phyloP scores from a whole-genome alignment of 1,139 yeast species.

The Taphrina flavorubra region DNA sequence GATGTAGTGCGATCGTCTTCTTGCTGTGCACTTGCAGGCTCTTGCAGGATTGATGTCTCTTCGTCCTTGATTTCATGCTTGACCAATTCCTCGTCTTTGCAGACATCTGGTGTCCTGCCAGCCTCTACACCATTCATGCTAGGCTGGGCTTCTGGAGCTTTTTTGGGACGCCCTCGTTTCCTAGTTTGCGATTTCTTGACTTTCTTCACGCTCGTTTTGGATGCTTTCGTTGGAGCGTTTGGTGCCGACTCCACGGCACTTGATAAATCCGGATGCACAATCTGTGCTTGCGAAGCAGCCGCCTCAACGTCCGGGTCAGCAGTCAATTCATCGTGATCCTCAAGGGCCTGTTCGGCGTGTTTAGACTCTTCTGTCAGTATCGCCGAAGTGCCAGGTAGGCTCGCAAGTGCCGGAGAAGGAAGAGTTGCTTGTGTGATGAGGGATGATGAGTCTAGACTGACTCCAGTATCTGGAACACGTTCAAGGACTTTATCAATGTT shows the following conservation, averaged over 20 bases:
- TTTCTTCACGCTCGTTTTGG: not conserved
- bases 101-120: no score
- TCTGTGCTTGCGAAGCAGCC: not conserved
- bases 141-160: not conserved
- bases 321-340: slow-evolving; percentile 5
- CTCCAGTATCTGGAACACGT: not conserved
- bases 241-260: not conserved
- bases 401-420: not conserved
- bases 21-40: not conserved
- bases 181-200: not conserved
- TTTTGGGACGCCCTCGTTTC: slow-evolving; percentile 9
- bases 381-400: not conserved
- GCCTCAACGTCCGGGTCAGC: not conserved
- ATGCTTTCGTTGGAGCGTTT: not conserved
- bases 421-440: not conserved
- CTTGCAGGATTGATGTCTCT: not conserved
- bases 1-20: not conserved
- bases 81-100: no score
- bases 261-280: not conserved
- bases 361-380: not conserved
- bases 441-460: not conserved
- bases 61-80: not conserved
- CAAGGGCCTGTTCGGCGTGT: not conserved
- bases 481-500: not conserved
- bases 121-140: not conserved